phyloP scores from a whole-genome alignment of 495 filamentous ascomycete species.

The Beverwykella pulmonaria region DNA sequence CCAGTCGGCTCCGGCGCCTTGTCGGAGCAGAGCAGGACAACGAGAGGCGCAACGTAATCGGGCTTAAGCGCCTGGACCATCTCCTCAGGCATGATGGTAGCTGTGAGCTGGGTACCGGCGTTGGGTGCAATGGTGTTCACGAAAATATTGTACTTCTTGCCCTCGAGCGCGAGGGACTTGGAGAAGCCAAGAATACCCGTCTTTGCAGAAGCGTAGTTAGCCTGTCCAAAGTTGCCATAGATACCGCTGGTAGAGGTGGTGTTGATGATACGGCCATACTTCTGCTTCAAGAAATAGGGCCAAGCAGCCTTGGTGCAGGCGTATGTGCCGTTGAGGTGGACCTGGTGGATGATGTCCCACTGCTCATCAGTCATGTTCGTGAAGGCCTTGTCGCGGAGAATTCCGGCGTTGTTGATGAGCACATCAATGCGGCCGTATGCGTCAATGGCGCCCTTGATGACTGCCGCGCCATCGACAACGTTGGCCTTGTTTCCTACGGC shows the following conservation, averaged over 20 bases:
- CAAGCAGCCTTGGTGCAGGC: conserved; percentile 97
- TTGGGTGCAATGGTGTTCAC: conserved; percentile 99
- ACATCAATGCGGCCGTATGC: conserved; percentile 93
- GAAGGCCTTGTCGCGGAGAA: conserved; percentile 97
- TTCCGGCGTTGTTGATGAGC: conserved; percentile 96
- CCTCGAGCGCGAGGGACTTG: conserved; percentile 88
- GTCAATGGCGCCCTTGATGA: conserved; percentile 92
- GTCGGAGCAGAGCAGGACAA: conserved; percentile 86
- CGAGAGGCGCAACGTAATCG: conserved; percentile 93
- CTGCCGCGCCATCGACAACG: conserved; percentile 89
- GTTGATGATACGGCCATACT: conserved; percentile 96
- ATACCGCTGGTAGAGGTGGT: conserved; percentile 96
- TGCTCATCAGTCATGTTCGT: conserved; percentile 93
- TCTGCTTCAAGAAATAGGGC: conserved; percentile 98
- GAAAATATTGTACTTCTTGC: conserved; percentile 95
- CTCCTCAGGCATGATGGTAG: conserved; percentile 93
- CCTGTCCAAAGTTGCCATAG: conserved; percentile 98
- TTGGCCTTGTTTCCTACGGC: conserved; percentile 92
- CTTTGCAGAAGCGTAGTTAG: conserved; percentile 97
- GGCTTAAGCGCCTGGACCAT: conserved; percentile 99
- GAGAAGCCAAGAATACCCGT: conserved; percentile 93
- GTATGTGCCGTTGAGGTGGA: conserved; percentile 94
- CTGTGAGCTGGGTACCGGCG: conserved; percentile 94
- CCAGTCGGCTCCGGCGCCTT: conserved; percentile 84
- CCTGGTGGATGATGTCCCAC: conserved; percentile 90